Base-by-base conservation (phyloP, 169 alveolate genomes). In the Eimeria maxima region DNA sequence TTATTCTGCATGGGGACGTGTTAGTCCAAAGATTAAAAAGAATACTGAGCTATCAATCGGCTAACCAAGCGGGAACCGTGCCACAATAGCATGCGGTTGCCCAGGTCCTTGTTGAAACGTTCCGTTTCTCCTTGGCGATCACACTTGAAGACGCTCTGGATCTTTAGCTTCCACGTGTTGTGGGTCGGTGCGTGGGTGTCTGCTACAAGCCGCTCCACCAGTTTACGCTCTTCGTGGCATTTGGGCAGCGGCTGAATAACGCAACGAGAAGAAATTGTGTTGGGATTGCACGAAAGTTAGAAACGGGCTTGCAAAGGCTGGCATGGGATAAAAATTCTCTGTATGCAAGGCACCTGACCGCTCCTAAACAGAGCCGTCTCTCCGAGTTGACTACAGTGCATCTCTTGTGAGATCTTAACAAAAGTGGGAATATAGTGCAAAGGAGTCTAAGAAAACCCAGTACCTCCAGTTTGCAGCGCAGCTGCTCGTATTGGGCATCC, bases 11-110 rank as follows among this genome's bases (percentile, higher is more conserved):
- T 1, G 88, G 16, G 7, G 10, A 13, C 24, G 63, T n/a, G 27
- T 22, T 24, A n/a, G 88, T 50, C 24, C 18, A 42, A 18, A 22
- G 18, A 14, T 69, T 55, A 42, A 6, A 8, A 7, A 13, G 45
- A 69, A n/a, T 24, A 18, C 67, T 29, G 63, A 42, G 80, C 5
- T 3, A n/a, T 22, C 53, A 38, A 29, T 74, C 44, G 57, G 63
- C 95, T 50, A 73, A 95, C 97, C 93, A 98, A 86, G 45, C 99
- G 86, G 44, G 99, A 97, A 24, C 99, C 99, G 90, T 98, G 99
- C 99, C 99, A 98, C 55, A 98, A 96, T 0, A 98, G 98, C 97
- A 93, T 97, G 83, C 98, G 96, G 96, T 98, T 98, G 3, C 92
- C 97, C 42, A 98, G 80, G 4, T 96, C 90, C 24, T 96, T 97